phyloP scores from a whole-genome alignment of 164 flowering plant species.

The Tinospora cordifolia region DNA sequence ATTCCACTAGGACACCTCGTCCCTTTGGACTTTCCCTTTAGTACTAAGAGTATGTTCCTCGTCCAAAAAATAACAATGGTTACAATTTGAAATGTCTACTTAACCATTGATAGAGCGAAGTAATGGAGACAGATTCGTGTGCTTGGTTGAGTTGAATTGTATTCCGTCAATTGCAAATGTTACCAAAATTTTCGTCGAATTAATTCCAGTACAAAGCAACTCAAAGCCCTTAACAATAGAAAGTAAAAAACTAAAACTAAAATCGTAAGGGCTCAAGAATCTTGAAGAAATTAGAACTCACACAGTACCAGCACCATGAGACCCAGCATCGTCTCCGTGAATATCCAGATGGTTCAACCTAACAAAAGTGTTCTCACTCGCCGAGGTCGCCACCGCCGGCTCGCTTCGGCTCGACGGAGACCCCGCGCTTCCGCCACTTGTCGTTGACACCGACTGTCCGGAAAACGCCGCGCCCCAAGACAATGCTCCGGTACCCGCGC shows the following conservation, averaged over 20 bases:
- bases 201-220: too few species aligned
- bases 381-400: conserved; percentile 50
- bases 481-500: conserved; percentile 17
- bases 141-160: too few species aligned
- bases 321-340: conserved; percentile 67
- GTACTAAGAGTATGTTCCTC: too few species aligned
- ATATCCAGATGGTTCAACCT: conserved; percentile 65
- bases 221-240: not conserved
- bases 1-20: too few species aligned
- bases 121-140: too few species aligned
- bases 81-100: too few species aligned
- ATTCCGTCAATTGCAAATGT: too few species aligned
- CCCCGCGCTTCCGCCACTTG: conserved; percentile 73
- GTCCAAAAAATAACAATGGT: too few species aligned
- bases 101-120: too few species aligned
- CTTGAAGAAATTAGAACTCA: conserved; percentile 21
- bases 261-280: not conserved
- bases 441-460: conserved; percentile 82
- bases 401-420: conserved; percentile 81
- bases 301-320: conserved; percentile 47
- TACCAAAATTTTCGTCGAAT: too few species aligned
- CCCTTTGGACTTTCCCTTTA: too few species aligned
- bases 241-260: not conserved
- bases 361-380: conserved; percentile 45
- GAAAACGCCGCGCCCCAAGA: conserved; percentile 59